Evolutionary conservation across 768 basidiomycete species (phyloP).

Genomic region (Lactifluus subvellereus): DNA sequence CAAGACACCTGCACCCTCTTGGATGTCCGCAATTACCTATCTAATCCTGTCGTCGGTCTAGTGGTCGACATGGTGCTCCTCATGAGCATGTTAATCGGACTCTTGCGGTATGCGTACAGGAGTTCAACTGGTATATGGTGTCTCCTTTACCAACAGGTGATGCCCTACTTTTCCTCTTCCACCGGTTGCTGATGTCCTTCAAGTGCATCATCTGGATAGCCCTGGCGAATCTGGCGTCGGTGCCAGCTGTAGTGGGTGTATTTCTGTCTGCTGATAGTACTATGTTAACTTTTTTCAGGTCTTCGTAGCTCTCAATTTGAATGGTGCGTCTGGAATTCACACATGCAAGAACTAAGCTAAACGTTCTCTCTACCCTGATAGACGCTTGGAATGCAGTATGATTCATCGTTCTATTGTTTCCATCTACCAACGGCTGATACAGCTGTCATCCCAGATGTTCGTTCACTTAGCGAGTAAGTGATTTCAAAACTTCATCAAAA

Average conservation of each 20-base stretch:
- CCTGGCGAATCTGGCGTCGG: background rate
- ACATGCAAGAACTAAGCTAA: no score
- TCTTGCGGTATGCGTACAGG: background rate
- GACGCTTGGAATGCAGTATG: no score
- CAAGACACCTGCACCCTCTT: background rate
- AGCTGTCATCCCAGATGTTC: no score
- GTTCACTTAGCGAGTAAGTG: no score
- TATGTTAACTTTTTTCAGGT: no score
- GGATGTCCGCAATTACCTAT: background rate
- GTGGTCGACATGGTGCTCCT: background rate
- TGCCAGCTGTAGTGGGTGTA: background rate
- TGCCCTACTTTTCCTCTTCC: background rate
- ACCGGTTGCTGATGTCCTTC: background rate
- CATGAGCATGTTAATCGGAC: background rate
- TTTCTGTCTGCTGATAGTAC: background rate
- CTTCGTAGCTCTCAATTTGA: no score
- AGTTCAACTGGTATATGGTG: background rate
- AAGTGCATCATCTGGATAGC: slow-evolving; percentile 7
- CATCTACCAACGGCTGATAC: no score
- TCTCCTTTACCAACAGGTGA: slow-evolving; percentile 8
- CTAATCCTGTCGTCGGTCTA: background rate
- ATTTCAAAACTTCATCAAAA: no score
- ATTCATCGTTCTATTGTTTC: no score
- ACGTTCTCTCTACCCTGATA: no score
- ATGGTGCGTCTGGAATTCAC: no score